Base-by-base conservation (phyloP, 1,139 yeast species). In the Waltiozyma sp. region DNA sequence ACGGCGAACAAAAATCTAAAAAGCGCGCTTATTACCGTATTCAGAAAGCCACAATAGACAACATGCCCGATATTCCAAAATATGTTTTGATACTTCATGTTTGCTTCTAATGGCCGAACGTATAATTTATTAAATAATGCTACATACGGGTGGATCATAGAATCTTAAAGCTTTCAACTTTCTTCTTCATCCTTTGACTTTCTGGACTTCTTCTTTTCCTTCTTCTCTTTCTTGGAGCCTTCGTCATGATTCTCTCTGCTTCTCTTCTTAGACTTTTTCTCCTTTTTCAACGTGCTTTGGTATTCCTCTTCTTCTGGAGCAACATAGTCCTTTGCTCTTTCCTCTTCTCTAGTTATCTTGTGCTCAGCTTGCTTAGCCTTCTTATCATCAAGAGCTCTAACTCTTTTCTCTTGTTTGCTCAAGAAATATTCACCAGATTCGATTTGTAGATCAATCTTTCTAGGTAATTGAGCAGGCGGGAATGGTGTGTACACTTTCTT, bases 361-460 rank as follows among this genome's bases (percentile, higher is more conserved):
- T 74, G 77, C 50, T 77, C 88, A 44, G 74, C 79, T 60, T 89
- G 93, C 59, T 82, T 78, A 43, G 78, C 86, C 52, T 80, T 76
- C 72, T 86, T 86, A 56, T 83, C 89, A 49, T 80, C 81, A 53
- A 81, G 67, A 55, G 80, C 78, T 64, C 76, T 80, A 53, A 70
- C 68, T 49, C 78, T 83, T 70, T 84, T 85, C 56, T 89, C 95
- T 55, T 70, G 75, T 67, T 86, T 84, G 47, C 87, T 86, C 66
- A 91, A 72, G 77, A 91, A 91, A 69, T 87, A 91, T 64, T 93
- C 98, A 76, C 99, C 99, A 70, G 94, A 81, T 66, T 91, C 98
- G 65, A 93, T 88, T 68, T 89, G 95, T 61, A 89, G 69, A 76
- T 93, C 99, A 64, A 93, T 73, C 84, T 91, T 89, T 72, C 98